Evolutionary conservation across 148 eudicot genomes (phyloP), one percentile per base, ranked within the genome.

Genomic region (Amaranthus cruentus): DNA sequence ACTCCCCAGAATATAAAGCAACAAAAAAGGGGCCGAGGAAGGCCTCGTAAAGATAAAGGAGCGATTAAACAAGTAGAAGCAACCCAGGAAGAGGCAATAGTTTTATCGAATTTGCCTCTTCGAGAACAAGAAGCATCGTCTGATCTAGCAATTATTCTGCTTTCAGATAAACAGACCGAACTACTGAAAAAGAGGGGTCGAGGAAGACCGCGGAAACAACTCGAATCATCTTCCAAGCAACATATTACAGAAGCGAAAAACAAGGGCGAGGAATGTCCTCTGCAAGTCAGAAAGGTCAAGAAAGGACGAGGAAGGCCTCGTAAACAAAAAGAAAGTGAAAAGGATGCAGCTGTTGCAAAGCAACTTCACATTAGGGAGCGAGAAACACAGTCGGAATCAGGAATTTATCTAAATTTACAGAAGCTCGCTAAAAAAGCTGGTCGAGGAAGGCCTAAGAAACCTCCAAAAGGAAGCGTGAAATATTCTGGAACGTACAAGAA

Each of bases 141-240:
- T 73, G 38, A 28, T 28, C 38, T 28, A 28, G 38, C 38, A 28
- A 28, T 1, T 28, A 28, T 28, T 28, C 38, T 2, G 38, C 38
- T 0, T 28, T 66, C 64, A 51, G 64, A 73, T 38, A 57, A 72
- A 38, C 67, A 74, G n/a, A 64, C 5, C 11, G 47, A 65, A 6
- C 43, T 6, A 38, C 13, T 5, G 55, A 46, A 66, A 66, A 65
- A 66, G 6, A 21, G 11, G 10, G 38, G 38, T 42, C 69, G 28
- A 46, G 69, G 69, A 8, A 66, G 69, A 54, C 55, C 69, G 9
- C 38, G 9, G 9, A 48, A 48, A 66, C 48, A 62, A 28, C 6
- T 49, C 7, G 50, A 66, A 66, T 11, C 5, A 14, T 38, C 38
- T 28, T 28, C 42, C 18, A 65, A 47, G 28, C 3, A 47, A 10